Conservation (phyloP, 1,139 yeast species). For the Fermentozyma sake region DNA sequence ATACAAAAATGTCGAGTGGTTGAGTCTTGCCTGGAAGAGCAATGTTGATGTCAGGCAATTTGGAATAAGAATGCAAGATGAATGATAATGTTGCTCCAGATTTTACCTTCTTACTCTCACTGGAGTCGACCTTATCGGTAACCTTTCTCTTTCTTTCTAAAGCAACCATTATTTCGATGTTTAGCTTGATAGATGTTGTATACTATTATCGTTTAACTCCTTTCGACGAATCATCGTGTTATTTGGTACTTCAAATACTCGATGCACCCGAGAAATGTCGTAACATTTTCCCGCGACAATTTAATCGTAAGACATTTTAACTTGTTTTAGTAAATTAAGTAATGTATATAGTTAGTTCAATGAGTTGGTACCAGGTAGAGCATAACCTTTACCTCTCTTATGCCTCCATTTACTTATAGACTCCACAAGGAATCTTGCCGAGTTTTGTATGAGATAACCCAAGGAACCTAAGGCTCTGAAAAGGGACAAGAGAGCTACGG, state of each 20-base stretch:
- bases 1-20: slow-evolving; percentile 74
- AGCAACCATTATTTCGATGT: slow-evolving; percentile 34
- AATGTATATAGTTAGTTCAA: slow-evolving; percentile 20
- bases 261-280: too few species aligned
- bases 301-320: too few species aligned
- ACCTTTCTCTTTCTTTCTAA: slow-evolving; percentile 34
- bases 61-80: slow-evolving; percentile 45
- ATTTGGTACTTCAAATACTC: too few species aligned
- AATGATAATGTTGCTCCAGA: slow-evolving; percentile 38
- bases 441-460: slow-evolving; percentile 50
- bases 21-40: slow-evolving; percentile 34
- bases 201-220: too few species aligned
- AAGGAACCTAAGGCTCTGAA: slow-evolving; percentile 78
- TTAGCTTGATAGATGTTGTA: too few species aligned
- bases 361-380: slow-evolving; percentile 30
- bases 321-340: too few species aligned
- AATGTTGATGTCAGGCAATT: slow-evolving; percentile 42
- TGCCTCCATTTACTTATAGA: slow-evolving; percentile 41
- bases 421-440: slow-evolving; percentile 39
- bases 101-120: slow-evolving; percentile 25
- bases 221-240: too few species aligned
- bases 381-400: slow-evolving; percentile 34
- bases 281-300: too few species aligned
- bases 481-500: slow-evolving; percentile 77
- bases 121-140: slow-evolving; percentile 9